Evolutionary conservation across 805 yeast species (phyloP), one percentile per base, ranked within the genome.

Genomic region (Ogataea zsoltii): DNA sequence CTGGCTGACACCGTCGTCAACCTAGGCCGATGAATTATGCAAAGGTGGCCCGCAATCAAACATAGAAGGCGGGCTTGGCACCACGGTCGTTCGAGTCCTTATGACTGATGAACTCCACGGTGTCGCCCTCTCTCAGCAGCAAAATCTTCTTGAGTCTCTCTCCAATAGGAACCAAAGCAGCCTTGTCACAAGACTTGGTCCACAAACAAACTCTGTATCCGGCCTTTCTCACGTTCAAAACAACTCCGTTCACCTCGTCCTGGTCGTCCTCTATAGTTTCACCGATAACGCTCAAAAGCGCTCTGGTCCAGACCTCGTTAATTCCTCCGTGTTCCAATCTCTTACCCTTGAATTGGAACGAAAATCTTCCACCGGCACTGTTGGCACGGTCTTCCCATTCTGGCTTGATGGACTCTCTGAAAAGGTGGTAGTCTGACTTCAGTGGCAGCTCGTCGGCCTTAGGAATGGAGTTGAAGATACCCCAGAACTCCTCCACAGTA

Each of bases 401-500:
- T 45, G 99, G 99, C 69, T 88, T 85, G 61, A 94, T 82, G 47
- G 90, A 96, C 65, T 85, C 87, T 72, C 92, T 86, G 77, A 94
- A 94, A 62, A 92, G 80, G 67, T 94, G 96, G 72, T 92, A 92
- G 71, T 94, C 98, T 11, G 97, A 87, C 69, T 84, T 88, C 61
- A 85, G 64, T 58, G 98, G 98, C 65, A 94, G 77, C 65, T 90
- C 96, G 52, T 82, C 80, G 41, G 96, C 96, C 59, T 82, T 82
- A 56, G 98, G 98, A 58, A 94, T 84, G 34, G 95, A 86, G 70
- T 94, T 91, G 76, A 82, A 87, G 55, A 92, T 85, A 19, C 98
- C 99, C 99, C 99, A 94, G 74, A 94, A 94, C 69, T 92, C 97
- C 74, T 94, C 99, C 42, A 94, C 98, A n/a, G 96, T 82, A 44